Percentiles rank a stretch among this genome's conserved stretches.
These are phyloP conservation scores for Picochlorum sp. DNA, from an alignment of 139 green algal species.

Conservation along the genomic window DNA sequence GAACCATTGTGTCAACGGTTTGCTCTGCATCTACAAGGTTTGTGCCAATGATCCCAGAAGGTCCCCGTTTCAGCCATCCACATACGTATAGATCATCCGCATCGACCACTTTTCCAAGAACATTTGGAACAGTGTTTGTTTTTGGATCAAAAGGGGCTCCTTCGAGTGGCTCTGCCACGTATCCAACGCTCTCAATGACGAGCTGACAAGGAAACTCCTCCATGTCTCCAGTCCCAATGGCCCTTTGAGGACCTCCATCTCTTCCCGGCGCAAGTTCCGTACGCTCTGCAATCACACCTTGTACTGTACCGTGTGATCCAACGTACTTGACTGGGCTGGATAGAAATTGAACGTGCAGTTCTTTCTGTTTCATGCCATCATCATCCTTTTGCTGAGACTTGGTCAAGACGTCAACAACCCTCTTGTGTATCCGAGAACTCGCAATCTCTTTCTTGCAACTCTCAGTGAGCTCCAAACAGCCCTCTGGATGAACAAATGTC, in stretches of 20 bases:
- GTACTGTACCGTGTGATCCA: not conserved
- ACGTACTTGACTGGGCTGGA: constrained; percentile 48
- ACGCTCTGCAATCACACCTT: constrained; percentile 34
- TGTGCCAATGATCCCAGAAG: constrained; percentile 85
- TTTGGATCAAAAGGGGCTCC: constrained; percentile 67
- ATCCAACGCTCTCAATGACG: constrained; percentile 78
- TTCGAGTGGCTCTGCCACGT: constrained; percentile 49
- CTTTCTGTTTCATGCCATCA: constrained; percentile 2
- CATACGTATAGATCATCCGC: constrained; percentile 64
- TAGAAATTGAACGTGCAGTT: constrained; percentile 70
- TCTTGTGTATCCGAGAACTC: constrained; percentile 42
- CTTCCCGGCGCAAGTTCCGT: constrained; percentile 19
- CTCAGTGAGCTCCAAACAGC: constrained; percentile 23
- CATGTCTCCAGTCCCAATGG: constrained; percentile 45
- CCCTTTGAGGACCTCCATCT: constrained; percentile 16
- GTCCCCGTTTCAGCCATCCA: constrained; percentile 82
- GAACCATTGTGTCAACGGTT: constrained; percentile 50
- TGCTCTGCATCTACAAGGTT: constrained; percentile 80
- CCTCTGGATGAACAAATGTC: constrained; percentile 18
- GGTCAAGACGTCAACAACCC: constrained; percentile 53
- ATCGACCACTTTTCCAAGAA: constrained; percentile 19
- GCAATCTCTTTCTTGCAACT: constrained; percentile 48
- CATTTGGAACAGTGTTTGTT: constrained; percentile 59
- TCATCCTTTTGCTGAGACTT: constrained; percentile 17
- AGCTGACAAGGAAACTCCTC: constrained; percentile 19